Evolutionary conservation across 345 rosid species (phyloP).

Genomic region (Salix koriyanagi): DNA sequence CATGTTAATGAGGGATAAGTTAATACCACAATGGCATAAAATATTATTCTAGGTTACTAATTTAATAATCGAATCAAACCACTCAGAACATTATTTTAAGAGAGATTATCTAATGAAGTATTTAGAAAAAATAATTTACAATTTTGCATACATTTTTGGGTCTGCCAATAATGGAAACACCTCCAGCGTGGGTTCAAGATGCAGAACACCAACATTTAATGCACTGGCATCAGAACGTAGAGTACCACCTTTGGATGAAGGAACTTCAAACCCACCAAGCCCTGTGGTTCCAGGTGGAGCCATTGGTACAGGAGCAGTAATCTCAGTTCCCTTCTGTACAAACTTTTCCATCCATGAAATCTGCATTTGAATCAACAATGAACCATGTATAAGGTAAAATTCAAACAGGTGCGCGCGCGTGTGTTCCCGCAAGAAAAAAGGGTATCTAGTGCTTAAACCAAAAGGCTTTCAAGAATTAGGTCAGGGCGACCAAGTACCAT

Average conservation of each 20-base stretch:
- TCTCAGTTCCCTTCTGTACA: slow-evolving; percentile 88
- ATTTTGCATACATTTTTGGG: slow-evolving; percentile 63
- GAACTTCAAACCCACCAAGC: slow-evolving; percentile 99
- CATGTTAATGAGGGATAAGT: not conserved
- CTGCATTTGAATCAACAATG: slow-evolving; percentile 37
- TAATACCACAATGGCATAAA: not conserved
- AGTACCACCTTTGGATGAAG: slow-evolving; percentile 84
- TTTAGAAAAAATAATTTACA: slow-evolving; percentile 10
- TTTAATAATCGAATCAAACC: slow-evolving; percentile 1
- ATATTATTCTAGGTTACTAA: not conserved
- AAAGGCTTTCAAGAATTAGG: not conserved
- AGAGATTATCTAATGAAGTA: not conserved
- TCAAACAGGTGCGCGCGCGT: not conserved
- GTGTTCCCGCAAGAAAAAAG: slow-evolving; percentile 2
- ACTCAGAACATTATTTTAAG: not conserved
- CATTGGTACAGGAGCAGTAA: slow-evolving; percentile 98
- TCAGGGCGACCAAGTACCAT: not conserved
- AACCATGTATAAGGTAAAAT: slow-evolving; percentile 5
- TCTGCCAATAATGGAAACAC: slow-evolving; percentile 85
- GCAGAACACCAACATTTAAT: slow-evolving; percentile 91
- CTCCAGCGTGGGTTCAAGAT: slow-evolving; percentile 91
- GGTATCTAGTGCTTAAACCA: not conserved
- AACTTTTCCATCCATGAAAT: slow-evolving; percentile 99
- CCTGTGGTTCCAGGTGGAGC: slow-evolving; percentile 93
- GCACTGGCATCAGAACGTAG: slow-evolving; percentile 97